Evolutionary conservation across 148 eudicot species (phyloP).

Genomic region (Drosera capensis): DNA sequence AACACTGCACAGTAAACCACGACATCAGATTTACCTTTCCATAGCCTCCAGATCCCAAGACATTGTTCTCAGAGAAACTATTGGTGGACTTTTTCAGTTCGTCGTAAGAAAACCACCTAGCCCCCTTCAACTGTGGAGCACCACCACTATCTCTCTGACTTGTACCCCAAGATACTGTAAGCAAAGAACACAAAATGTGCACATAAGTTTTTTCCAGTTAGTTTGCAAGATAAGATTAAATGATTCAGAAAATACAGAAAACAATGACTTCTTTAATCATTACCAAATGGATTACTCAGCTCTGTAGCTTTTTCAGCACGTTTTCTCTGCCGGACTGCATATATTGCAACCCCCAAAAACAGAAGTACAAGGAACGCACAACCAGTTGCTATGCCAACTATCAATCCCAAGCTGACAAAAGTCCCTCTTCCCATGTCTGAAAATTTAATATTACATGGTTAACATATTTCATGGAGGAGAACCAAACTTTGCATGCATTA

Average conservation of each 20-base stretch:
- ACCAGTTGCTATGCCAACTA: slow-evolving; percentile 39
- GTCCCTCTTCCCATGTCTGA: slow-evolving; percentile 23
- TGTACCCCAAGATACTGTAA: slow-evolving; percentile 65
- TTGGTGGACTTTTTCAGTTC: slow-evolving; percentile 74
- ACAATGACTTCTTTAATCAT: background rate
- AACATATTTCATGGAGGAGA: no score
- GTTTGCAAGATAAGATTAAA: background rate
- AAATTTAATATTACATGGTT: no score
- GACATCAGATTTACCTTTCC: slow-evolving; percentile 66
- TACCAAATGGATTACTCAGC: slow-evolving; percentile 70
- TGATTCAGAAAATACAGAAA: background rate
- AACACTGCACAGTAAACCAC: background rate
- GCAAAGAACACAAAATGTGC: background rate
- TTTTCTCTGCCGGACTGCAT: slow-evolving; percentile 56
- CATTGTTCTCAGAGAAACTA: slow-evolving; percentile 56
- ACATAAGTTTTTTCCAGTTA: background rate
- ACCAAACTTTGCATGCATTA: no score
- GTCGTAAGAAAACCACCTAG: slow-evolving; percentile 90
- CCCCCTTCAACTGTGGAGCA: slow-evolving; percentile 84
- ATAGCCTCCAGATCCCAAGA: slow-evolving; percentile 90
- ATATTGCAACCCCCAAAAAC: slow-evolving; percentile 45
- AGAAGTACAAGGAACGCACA: slow-evolving; percentile 32
- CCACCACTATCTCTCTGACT: slow-evolving; percentile 75
- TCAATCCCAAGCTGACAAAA: slow-evolving; percentile 27
- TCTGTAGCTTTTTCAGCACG: slow-evolving; percentile 67